Evolutionary conservation across 495 filamentous ascomycete species (phyloP), one percentile per base, ranked within the genome.

Genomic region (Friedmanniomyces endolithicus): DNA sequence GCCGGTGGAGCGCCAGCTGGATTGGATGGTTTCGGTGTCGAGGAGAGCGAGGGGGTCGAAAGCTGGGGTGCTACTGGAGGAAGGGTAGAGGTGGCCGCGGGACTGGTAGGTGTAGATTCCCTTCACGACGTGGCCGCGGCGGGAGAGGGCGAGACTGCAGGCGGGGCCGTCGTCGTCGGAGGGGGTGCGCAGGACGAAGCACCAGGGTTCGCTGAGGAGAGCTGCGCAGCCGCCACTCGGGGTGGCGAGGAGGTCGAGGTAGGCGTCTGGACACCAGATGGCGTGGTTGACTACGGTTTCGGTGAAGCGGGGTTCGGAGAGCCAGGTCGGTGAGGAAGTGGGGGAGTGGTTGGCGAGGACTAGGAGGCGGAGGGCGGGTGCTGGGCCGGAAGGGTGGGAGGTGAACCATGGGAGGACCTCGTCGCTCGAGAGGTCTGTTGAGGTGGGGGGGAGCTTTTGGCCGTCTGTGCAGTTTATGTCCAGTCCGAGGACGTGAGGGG

Each of bases 1-100:
- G 11, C 52, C 52, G 8, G 39, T 19, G 11, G 25, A 19, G 39
- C 52, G 52, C 52, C 52, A 54, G 14, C 52, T 40, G n/a, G 52
- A 54, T n/a, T 27, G 14, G 17, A 54, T 35, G 11, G 7, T 14
- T 24, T 54, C 52, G 31, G 25, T 23, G 1, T 45, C 2, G 6
- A 54, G 11, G 3, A 31, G 6, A 11, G 16, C 39, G 3, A 23
- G 9, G 2, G 52, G 52, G 19, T 54, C 22, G 14, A 54, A 54
- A 20, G 11, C 37, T 4, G 37, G 17, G 11, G 11, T 27, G 11
- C 44, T n/a, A n/a, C n/a, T n/a, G n/a, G n/a, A n/a, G n/a, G n/a
- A n/a, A n/a, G n/a, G n/a, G n/a, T n/a, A n/a, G n/a, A n/a, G 44
- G 24, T 27, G 20, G 12, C 19, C 20, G 4, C 14, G 6, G 24